Base-by-base conservation (phyloP, 2,329 filamentous ascomycete species). In the Fusarium phyllophilum region DNA sequence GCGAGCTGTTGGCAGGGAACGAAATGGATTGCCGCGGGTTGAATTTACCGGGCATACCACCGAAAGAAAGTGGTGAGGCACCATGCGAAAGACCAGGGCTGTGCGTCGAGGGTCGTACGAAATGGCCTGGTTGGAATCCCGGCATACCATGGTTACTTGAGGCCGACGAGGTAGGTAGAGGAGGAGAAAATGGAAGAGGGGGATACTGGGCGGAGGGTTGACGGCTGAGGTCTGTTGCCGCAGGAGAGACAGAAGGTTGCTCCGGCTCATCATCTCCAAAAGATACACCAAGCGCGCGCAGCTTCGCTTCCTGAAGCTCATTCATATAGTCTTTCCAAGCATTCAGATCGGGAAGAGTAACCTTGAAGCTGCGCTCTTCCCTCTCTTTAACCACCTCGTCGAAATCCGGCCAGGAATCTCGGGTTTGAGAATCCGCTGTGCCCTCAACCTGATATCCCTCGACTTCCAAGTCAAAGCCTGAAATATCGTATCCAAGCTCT, bases 261-360 rank as follows among this genome's bases (percentile, higher is more conserved):
- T 89, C 84, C 17, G 91, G 89, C 58, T 96, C 94, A 11, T 94
- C 92, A 55, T 92, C 91, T 41, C 91, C 93, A 69, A 94, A 88
- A 24, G 91, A 95, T 18, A 98, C 96, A 73, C 96, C 96, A 62
- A 99, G 87, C 57, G 96, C 95, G 70, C 95, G 91, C 59, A 99
- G 87, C 84, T 98, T 99, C 69, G 96, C 94, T 84, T 99, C 96
- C 75, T 94, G 91, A 41, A 98, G 85, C 75, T 93, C 92, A 62
- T 93, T 89, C 66, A 95, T 93, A 81, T 98, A 97, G 33, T 90
- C 86, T 78, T 94, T 92, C 89, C 89, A 91, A 3, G 88, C 87
- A 80, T 91, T 90, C 71, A 92, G 83, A 78, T 94, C 92, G 5
- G 94, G 93, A 68, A 96, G 86, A 31, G 87, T 87, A 41, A 96